phyloP scores from a whole-genome alignment of 306 rosid genomes.

The Begonia fuchsioides region DNA sequence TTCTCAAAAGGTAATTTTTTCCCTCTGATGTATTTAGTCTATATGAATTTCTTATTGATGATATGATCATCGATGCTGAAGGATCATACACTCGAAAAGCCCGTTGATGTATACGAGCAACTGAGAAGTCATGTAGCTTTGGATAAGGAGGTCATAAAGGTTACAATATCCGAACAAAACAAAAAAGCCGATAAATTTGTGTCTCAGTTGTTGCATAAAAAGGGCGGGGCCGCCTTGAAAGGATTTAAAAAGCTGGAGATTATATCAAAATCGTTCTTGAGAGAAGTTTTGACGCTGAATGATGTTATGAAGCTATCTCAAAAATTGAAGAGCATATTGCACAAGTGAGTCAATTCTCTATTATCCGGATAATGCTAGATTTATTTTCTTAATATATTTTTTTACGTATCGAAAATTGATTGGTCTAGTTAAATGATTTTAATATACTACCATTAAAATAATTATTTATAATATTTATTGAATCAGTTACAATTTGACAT shows the following conservation, averaged over 20 bases:
- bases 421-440: too few species aligned
- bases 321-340: conserved; percentile 34
- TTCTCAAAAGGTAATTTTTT: conserved; percentile 37
- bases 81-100: conserved; percentile 44
- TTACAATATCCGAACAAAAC: conserved; percentile 14
- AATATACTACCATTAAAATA: too few species aligned
- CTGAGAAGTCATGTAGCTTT: conserved; percentile 31
- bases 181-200: conserved; percentile 22
- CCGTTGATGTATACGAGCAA: conserved; percentile 38
- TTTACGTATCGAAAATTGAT: too few species aligned
- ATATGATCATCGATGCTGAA: conserved; percentile 11
- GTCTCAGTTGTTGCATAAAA: conserved; percentile 27
- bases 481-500: too few species aligned
- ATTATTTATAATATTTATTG: too few species aligned
- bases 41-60: too few species aligned
- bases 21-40: too few species aligned
- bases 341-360: conserved; percentile 37
- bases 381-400: too few species aligned
- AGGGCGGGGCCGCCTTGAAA: conserved; percentile 20
- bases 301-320: conserved; percentile 40
- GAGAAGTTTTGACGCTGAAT: conserved; percentile 21
- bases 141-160: conserved; percentile 15
- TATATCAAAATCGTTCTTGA: conserved; percentile 20
- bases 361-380: too few species aligned
- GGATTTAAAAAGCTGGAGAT: conserved; percentile 29